Evolutionary conservation across 495 filamentous ascomycete genomes (phyloP), one percentile per base, ranked within the genome.

Genomic region (Pyrenopolyporus hunteri): DNA sequence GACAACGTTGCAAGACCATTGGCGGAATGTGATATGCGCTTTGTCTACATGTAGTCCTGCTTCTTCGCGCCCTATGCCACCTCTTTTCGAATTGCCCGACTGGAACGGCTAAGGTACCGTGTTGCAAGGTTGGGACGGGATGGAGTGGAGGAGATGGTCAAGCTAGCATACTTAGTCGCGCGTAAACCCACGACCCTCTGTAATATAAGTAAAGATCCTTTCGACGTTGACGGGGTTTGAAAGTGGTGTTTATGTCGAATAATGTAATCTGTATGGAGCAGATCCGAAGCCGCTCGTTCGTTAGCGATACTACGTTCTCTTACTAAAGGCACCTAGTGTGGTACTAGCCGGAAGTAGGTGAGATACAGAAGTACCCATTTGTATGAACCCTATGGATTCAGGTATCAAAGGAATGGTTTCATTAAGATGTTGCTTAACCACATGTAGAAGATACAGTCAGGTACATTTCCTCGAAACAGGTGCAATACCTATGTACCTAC

Each of bases 1-100:
- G 39, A 20, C 36, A 49, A 44, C 43, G 29, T 47, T 28, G 56
- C 51, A 60, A 45, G 32, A 25, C 48, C 31, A 65, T 65, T 65
- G 56, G 49, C 49, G 48, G 56, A 46, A 25, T 43, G 32, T 57
- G 17, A n/a, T 10, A 8, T 53, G 28, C 7, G 29, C 26, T 7
- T 44, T 56, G 47, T 44, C 60, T 64, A 19, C 37, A 44, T 22
- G 4, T 13, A 6, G 23, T 11, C 40, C 50, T 17, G 35, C 44
- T 28, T 40, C 33, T 33, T 10, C 32, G 40, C 40, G 28, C 32
- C 37, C n/a, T 44, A 9, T 44, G 10, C 11, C 5, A n/a, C n/a
- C n/a, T n/a, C n/a, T n/a, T n/a, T n/a, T 31, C 25, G 6, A 16
- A 42, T 11, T 26, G 43, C 23, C 36, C 29, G 16, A 43, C 35